Evolutionary conservation across 2,329 filamentous ascomycete genomes (phyloP).

Genomic region (Decorospora gaudefroyi): DNA sequence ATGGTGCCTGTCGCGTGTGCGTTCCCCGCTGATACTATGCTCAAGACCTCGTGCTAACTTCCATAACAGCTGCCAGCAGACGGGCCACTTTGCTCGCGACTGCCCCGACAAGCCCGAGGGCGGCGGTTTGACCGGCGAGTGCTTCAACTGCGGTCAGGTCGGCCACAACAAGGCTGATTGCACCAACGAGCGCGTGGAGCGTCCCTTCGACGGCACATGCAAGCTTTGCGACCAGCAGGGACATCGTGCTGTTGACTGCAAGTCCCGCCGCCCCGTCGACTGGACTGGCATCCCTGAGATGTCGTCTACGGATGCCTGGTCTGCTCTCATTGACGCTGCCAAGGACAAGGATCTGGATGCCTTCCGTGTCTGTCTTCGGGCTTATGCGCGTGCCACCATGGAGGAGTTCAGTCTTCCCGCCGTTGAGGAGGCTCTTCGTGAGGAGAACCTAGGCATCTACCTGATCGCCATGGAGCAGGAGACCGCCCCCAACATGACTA

Average conservation of each 20-base stretch:
- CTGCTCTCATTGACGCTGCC: constrained; percentile 54
- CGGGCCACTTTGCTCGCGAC: constrained; percentile 55
- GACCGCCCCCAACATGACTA: constrained; percentile 52
- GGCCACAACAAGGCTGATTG: constrained; percentile 69
- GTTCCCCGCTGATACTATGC: too few relatives aligned
- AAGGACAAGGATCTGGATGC: constrained; percentile 56
- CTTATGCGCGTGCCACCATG: constrained; percentile 54
- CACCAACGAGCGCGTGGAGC: constrained; percentile 59
- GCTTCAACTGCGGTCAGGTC: constrained; percentile 64
- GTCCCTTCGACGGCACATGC: constrained; percentile 61
- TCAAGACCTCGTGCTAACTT: constrained; percentile 42
- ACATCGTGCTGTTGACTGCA: constrained; percentile 56
- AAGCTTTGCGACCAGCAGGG: constrained; percentile 59
- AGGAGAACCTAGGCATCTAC: constrained; percentile 53
- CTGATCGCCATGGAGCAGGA: constrained; percentile 58
- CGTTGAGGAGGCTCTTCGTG: constrained; percentile 58
- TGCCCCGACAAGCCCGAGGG: constrained; percentile 52
- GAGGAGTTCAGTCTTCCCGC: constrained; percentile 51
- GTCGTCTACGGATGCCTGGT: constrained; percentile 57
- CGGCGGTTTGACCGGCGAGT: constrained; percentile 51
- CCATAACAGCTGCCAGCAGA: constrained; percentile 47
- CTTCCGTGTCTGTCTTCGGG: constrained; percentile 53
- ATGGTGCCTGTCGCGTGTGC: not conserved
- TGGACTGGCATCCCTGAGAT: constrained; percentile 53
- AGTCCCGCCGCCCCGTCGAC: constrained; percentile 46